Evolutionary conservation across 2,329 filamentous ascomycete species (phyloP).

Genomic region (Zymoseptoria tritici): DNA sequence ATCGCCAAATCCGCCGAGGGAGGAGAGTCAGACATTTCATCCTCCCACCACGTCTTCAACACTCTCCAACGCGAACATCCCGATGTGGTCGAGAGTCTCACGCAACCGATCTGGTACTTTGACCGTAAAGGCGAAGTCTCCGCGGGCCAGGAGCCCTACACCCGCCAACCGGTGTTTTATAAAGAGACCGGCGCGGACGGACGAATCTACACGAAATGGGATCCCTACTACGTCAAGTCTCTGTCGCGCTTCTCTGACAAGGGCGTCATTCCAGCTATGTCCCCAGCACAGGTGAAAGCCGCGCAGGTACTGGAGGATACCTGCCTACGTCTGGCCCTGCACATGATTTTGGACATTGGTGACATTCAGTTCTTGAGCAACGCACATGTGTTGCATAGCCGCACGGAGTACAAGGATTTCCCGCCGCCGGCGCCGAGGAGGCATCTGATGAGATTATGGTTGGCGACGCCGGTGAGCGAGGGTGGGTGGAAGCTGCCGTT

Average conservation of each 20-base stretch:
- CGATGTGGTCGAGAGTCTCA: slow-evolving; percentile 68
- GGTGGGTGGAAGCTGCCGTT: slow-evolving; percentile 82
- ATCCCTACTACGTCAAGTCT: slow-evolving; percentile 79
- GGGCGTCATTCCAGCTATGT: slow-evolving; percentile 66
- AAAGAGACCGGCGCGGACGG: slow-evolving; percentile 60
- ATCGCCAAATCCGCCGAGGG: slow-evolving; percentile 70
- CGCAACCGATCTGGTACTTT: slow-evolving; percentile 81
- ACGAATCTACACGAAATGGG: slow-evolving; percentile 76
- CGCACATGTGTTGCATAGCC: slow-evolving; percentile 69
- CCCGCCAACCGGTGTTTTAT: slow-evolving; percentile 54
- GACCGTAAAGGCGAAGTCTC: slow-evolving; percentile 82
- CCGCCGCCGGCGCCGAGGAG: slow-evolving; percentile 61
- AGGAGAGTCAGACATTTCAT: slow-evolving; percentile 76
- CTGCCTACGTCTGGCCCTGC: slow-evolving; percentile 63
- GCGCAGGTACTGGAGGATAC: slow-evolving; percentile 65
- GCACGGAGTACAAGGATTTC: slow-evolving; percentile 71
- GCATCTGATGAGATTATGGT: slow-evolving; percentile 77
- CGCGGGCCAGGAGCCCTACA: slow-evolving; percentile 55
- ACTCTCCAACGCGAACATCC: slow-evolving; percentile 65
- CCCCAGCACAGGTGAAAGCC: slow-evolving; percentile 60
- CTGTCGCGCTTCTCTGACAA: slow-evolving; percentile 62
- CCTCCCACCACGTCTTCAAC: slow-evolving; percentile 75
- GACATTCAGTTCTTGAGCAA: slow-evolving; percentile 86
- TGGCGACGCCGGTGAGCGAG: slow-evolving; percentile 72
- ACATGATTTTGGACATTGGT: slow-evolving; percentile 80